phyloP scores from a whole-genome alignment of 169 alveolate genomes.

The Theileria sp. region DNA sequence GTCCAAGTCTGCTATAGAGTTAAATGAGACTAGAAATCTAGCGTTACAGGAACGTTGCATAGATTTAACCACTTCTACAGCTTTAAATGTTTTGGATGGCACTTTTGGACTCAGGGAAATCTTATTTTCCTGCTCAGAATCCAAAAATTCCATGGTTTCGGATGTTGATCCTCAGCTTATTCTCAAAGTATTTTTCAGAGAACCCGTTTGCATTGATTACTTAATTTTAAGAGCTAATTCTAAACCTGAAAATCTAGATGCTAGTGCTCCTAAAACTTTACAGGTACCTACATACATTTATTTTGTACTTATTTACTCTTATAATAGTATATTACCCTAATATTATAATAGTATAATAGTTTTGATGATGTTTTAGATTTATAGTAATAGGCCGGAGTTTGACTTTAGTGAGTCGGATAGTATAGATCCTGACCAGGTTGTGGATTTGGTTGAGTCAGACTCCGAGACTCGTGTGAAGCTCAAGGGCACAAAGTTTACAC shows the following conservation, averaged over 20 bases:
- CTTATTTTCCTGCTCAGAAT: slow-evolving; percentile 14
- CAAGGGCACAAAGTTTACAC: slow-evolving; percentile 45
- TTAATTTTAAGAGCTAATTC: slow-evolving; percentile 16
- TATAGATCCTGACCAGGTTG: slow-evolving; percentile 31
- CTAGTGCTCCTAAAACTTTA: slow-evolving; percentile 42
- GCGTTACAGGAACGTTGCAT: slow-evolving; percentile 36
- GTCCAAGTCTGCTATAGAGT: not conserved
- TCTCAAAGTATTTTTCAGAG: slow-evolving; percentile 47
- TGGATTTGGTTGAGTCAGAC: slow-evolving; percentile 14
- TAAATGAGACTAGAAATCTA: slow-evolving; percentile 17
- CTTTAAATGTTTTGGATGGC: slow-evolving; percentile 21
- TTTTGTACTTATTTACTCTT: not conserved
- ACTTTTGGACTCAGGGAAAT: slow-evolving; percentile 16
- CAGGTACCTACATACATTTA: slow-evolving; percentile 12
- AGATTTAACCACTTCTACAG: slow-evolving; percentile 37
- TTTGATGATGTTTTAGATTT: slow-evolving; percentile 22
- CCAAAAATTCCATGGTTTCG: slow-evolving; percentile 22
- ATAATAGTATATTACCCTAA: not conserved
- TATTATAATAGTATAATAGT: not conserved
- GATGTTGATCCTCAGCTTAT: slow-evolving; percentile 63
- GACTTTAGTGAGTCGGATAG: slow-evolving; percentile 49
- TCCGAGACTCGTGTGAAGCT: slow-evolving; percentile 8
- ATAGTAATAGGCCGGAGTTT: slow-evolving; percentile 54
- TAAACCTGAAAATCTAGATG: slow-evolving; percentile 12
- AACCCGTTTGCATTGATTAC: slow-evolving; percentile 29